A percentile compares a stretch with the other conserved stretches of the same genome.
Conservation (phyloP, 371 early-diverging fungal genomes). For the Nematocida homosporus region DNA sequence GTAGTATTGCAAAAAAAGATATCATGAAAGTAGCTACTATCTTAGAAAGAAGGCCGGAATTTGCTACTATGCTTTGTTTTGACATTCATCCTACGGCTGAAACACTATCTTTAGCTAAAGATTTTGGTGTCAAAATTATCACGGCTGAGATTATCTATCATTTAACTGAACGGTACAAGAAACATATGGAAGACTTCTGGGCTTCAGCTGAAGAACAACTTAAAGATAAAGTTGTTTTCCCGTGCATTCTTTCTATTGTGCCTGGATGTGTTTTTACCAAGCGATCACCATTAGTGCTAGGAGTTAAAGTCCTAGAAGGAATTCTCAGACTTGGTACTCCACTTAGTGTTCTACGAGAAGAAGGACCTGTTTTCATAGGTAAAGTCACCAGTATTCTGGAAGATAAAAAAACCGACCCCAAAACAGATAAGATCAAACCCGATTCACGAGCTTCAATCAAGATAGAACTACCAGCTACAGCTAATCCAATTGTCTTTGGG, state of each 20-base stretch:
- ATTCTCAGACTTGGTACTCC: constrained; percentile 84
- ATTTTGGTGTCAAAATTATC: constrained; percentile 83
- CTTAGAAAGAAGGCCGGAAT: constrained; percentile 79
- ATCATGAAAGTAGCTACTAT: constrained; percentile 84
- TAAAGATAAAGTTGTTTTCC: constrained; percentile 86
- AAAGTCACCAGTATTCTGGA: constrained; percentile 87
- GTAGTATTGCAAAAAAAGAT: constrained; percentile 94
- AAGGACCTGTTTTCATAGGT: constrained; percentile 75
- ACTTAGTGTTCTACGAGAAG: constrained; percentile 79
- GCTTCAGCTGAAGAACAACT: constrained; percentile 81
- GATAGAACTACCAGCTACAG: constrained; percentile 80
- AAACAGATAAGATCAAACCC: constrained; percentile 71
- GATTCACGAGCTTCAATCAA: constrained; percentile 88
- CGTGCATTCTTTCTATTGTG: constrained; percentile 84
- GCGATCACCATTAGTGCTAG: constrained; percentile 90
- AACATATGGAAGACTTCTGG: constrained; percentile 72
- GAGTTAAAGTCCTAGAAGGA: constrained; percentile 91
- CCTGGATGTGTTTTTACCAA: constrained; percentile 89
- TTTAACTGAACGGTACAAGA: constrained; percentile 88
- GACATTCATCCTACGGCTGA: constrained; percentile 95
- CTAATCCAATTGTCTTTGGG: constrained; percentile 82
- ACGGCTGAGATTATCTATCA: constrained; percentile 97
- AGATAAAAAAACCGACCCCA: constrained; percentile 80
- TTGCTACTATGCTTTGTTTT: constrained; percentile 90
- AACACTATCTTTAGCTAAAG: constrained; percentile 82